Base-by-base conservation (phyloP, 306 rosid species). In the Glycine tomentella region DNA sequence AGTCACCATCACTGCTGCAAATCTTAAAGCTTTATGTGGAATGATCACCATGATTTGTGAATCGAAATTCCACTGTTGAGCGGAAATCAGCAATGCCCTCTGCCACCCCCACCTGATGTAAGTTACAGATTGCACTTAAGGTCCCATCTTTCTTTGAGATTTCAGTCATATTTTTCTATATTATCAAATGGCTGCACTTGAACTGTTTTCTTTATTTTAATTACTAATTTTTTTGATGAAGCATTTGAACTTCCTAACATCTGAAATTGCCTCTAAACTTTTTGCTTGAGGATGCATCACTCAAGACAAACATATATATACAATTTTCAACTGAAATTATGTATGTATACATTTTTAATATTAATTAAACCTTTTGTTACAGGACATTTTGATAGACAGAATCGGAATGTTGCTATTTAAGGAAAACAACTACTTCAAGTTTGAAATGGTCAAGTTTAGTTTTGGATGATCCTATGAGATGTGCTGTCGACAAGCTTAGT, bases 101-200 rank as follows among this genome's bases (percentile, higher is more conserved):
- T 69, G 79, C 83, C 83, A 87, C n/a, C 92, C 57, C 87, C 97
- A 15, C 84, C 97, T 73, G 97, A 95, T 85, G 99, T 93, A 87
- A 87, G 98, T 82, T 82, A 34, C 81, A 52, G 38, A 56, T 40
- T 76, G 75, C 53, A 59, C 20, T 45, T 72, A 40, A 11, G 14
- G 61, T 52, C 17, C 66, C 59, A 14, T 53, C 36, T 78, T 64
- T 71, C 64, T 64, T 59, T 74, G 50, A 57, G 49, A 15, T 13
- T 42, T 68, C 46, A 13, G 48, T 20, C 33, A 17, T 68, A 45
- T 42, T 81, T 17, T 69, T 48, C 49, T 63, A 53, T 14, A n/a
- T n/a, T n/a, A n/a, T n/a, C n/a, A n/a, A n/a, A n/a, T n/a, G n/a
- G n/a, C n/a, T n/a, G n/a, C n/a, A 49, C 33, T 69, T 65, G 49